These are phyloP conservation scores for Chenopodium quinoa DNA, from an alignment of 148 eudicot species.

Conservation along the genomic window DNA sequence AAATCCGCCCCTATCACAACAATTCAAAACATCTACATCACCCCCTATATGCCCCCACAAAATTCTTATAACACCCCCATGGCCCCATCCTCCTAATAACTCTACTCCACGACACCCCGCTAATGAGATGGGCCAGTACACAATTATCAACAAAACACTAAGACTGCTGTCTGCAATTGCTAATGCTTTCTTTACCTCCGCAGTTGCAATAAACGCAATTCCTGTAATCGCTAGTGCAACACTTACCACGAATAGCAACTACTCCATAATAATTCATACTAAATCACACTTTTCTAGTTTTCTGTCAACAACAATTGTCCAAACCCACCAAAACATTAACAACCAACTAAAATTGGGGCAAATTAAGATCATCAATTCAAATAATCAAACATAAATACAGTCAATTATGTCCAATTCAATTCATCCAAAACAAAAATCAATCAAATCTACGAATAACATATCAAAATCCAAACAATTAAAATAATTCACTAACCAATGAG, in stretches of 20 bases:
- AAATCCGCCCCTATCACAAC: not conserved
- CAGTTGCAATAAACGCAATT: not conserved
- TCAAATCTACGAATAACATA: not conserved
- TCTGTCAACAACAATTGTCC: no score
- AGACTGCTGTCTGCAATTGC: not conserved
- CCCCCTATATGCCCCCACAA: not conserved
- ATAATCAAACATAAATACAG: not conserved
- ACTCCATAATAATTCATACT: no score
- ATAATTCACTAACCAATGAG: slow-evolving; percentile 58
- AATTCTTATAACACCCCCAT: not conserved
- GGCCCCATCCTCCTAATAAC: not conserved
- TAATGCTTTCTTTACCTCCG: not conserved
- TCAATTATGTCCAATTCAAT: not conserved
- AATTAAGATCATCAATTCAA: no score
- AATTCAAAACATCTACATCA: not conserved
- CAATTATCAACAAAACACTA: not conserved
- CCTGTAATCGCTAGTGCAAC: no score
- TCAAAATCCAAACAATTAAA: not conserved
- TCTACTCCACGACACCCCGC: not conserved
- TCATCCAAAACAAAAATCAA: not conserved
- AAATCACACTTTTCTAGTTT: no score
- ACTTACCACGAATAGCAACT: no score
- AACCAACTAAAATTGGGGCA: not conserved
- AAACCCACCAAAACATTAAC: no score
- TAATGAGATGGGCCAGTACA: not conserved